Evolutionary conservation across 2,329 filamentous ascomycete species (phyloP).

Genomic region (Monilinia fructicola): DNA sequence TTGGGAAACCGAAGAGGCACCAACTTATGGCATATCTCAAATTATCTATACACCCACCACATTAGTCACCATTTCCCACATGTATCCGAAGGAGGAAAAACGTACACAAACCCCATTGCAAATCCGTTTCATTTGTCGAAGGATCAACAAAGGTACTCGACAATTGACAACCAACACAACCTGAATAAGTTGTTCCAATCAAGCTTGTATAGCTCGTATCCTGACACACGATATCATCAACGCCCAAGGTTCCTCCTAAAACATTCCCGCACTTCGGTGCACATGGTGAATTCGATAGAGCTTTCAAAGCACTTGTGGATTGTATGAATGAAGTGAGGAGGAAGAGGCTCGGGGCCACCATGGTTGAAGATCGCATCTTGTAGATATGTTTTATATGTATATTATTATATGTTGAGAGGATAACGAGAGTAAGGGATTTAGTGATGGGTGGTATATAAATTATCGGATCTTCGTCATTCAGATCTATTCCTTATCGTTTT

Average conservation of each 20-base stretch:
- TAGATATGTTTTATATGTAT: slow-evolving; percentile 2
- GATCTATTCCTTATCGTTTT: slow-evolving; percentile 16
- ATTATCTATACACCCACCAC: slow-evolving; percentile 49
- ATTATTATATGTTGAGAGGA: slow-evolving; percentile 9
- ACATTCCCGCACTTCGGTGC: slow-evolving; percentile 38
- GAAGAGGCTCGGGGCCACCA: slow-evolving; percentile 27
- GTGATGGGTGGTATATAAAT: slow-evolving; percentile 5
- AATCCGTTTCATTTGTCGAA: slow-evolving; percentile 49
- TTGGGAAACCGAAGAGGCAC: slow-evolving; percentile 54
- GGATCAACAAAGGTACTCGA: slow-evolving; percentile 49
- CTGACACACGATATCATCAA: slow-evolving; percentile 37
- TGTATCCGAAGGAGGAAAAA: slow-evolving; percentile 25
- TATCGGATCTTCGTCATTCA: slow-evolving; percentile 20
- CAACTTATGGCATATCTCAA: slow-evolving; percentile 55
- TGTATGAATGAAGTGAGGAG: slow-evolving; percentile 30
- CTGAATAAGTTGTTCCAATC: slow-evolving; percentile 30
- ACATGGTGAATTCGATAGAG: slow-evolving; percentile 35
- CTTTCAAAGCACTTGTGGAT: slow-evolving; percentile 30
- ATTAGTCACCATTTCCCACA: slow-evolving; percentile 7
- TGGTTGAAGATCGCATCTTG: slow-evolving; percentile 33
- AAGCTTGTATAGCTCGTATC: slow-evolving; percentile 28
- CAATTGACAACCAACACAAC: slow-evolving; percentile 37
- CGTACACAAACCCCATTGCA: slow-evolving; percentile 57
- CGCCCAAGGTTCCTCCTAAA: slow-evolving; percentile 30
- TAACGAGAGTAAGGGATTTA: not conserved